A percentile compares a stretch with the other conserved stretches of the same genome.
Evolutionary conservation across 2,329 filamentous ascomycete species (phyloP).

Genomic region (Fusarium sp.): DNA sequence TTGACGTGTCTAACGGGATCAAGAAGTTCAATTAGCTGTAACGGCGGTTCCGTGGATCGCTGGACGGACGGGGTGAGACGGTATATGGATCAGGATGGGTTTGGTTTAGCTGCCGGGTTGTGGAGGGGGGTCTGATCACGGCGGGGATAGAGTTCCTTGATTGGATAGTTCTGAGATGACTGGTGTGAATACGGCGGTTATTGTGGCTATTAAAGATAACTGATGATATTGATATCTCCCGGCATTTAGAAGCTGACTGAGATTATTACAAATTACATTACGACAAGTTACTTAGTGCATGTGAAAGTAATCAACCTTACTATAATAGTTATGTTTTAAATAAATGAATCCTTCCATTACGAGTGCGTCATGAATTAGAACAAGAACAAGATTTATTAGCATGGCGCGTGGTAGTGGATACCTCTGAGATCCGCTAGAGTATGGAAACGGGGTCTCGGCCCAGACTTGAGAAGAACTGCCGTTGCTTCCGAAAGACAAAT

Average conservation of each 20-base stretch:
- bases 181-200: slow-evolving; percentile 10
- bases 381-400: slow-evolving; percentile 20
- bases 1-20: slow-evolving; percentile 13
- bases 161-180: background rate
- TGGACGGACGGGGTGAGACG: slow-evolving; percentile 2
- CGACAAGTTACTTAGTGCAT: background rate
- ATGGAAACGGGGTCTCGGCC: background rate
- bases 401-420: slow-evolving; percentile 31
- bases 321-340: background rate
- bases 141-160: slow-evolving; percentile 17
- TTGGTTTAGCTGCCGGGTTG: slow-evolving; percentile 10
- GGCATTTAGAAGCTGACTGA: background rate
- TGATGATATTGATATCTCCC: background rate
- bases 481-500: slow-evolving; percentile 20
- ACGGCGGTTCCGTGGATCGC: background rate
- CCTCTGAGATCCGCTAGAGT: background rate
- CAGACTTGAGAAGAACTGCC: slow-evolving; percentile 13
- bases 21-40: slow-evolving; percentile 15
- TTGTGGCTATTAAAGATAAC: background rate
- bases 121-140: background rate
- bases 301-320: background rate
- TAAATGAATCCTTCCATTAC: slow-evolving; percentile 14
- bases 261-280: background rate
- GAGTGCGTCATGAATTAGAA: slow-evolving; percentile 19
- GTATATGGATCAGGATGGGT: slow-evolving; percentile 12